Percentiles rank a stretch among this genome's conserved stretches.
Conservation (phyloP, 139 green algal genomes). For the Chlorella sp. region DNA sequence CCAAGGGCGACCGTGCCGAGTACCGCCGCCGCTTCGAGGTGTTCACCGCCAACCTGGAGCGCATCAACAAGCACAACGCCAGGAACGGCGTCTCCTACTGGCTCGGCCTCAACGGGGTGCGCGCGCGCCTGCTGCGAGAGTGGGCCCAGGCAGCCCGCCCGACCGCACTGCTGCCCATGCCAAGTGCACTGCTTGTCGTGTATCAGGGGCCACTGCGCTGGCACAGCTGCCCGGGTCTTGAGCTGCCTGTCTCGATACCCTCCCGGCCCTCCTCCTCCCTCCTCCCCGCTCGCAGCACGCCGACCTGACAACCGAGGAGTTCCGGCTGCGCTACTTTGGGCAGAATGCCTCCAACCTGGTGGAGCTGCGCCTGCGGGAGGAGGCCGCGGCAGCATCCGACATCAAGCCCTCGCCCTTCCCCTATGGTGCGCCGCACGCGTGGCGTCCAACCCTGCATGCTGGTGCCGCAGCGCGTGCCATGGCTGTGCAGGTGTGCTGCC, state of each 20-base stretch:
- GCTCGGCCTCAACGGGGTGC: constrained; percentile 17
- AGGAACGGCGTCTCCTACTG: not conserved
- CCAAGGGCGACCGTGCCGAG: not conserved
- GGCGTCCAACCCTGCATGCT: too few species aligned
- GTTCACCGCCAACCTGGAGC: constrained; percentile 1
- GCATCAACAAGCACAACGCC: constrained; percentile 4
- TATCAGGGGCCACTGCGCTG: too few species aligned
- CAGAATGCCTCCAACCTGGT: not conserved
- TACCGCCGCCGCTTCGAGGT: not conserved
- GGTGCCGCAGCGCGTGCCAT: not conserved
- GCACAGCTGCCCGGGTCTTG: too few species aligned
- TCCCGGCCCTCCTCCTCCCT: too few species aligned
- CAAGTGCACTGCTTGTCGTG: too few species aligned
- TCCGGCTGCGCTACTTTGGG: constrained; percentile 26
- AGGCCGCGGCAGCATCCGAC: not conserved
- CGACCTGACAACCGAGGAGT: constrained; percentile 32
- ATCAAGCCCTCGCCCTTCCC: constrained; percentile 4
- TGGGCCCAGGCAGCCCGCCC: too few species aligned
- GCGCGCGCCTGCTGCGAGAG: too few species aligned
- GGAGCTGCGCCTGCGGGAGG: not conserved
- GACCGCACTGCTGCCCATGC: too few species aligned
- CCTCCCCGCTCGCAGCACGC: too few species aligned
- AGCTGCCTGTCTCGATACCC: too few species aligned
- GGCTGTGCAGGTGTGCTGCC: too few species aligned
- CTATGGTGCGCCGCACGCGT: too few species aligned